Conservation (phyloP, 805 yeast genomes). For the Tetrapisispora taiwanensis region DNA sequence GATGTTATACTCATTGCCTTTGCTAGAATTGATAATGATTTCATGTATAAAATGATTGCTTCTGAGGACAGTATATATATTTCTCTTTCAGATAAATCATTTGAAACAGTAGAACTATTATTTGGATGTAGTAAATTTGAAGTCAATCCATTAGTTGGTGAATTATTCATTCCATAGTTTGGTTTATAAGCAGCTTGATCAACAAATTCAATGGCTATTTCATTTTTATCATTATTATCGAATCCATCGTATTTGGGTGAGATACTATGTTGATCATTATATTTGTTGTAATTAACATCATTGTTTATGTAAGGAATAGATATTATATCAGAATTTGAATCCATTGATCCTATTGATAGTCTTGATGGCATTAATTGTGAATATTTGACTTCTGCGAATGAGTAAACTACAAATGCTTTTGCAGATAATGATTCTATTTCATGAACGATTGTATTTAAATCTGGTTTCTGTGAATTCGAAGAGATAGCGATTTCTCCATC, state of each 20-base stretch:
- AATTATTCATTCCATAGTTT: not conserved
- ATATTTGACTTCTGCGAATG: conserved; percentile 86
- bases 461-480: conserved; percentile 1
- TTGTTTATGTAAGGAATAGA: conserved; percentile 31
- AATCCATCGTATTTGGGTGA: not conserved
- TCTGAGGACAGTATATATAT: conserved; percentile 63
- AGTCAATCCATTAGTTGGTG: not conserved
- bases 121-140: not conserved
- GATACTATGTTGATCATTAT: not conserved
- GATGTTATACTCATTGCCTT: conserved; percentile 79
- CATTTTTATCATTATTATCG: not conserved
- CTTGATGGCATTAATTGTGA: conserved; percentile 61
- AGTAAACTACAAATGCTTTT: conserved; percentile 78
- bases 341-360: not conserved
- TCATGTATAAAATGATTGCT: conserved; percentile 76
- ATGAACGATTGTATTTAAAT: conserved; percentile 26
- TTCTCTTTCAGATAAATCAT: conserved; percentile 45
- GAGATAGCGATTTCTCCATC: too few species aligned
- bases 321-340: not conserved
- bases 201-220: conserved; percentile 29
- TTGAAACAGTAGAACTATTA: conserved; percentile 4
- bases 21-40: conserved; percentile 71
- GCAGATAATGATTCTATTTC: conserved; percentile 71
- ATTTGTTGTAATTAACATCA: conserved; percentile 10
- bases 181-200: conserved; percentile 5